A percentile compares a stretch with the other conserved stretches of the same genome.
Evolutionary conservation across 306 rosid species (phyloP).

Genomic region (Chamaecrista fasciculata): DNA sequence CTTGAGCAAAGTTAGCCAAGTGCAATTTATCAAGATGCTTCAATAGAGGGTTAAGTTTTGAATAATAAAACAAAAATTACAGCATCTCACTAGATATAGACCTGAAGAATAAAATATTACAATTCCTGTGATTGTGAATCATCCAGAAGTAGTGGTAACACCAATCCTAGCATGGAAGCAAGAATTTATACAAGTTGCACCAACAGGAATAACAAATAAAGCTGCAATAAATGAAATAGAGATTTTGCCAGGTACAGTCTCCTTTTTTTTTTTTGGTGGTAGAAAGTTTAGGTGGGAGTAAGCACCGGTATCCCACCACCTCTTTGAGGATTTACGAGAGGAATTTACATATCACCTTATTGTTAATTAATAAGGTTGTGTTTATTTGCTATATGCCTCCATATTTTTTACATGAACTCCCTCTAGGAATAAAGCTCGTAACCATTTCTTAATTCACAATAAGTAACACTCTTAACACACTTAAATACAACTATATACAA

Average conservation of each 20-base stretch:
- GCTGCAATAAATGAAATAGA: neutral
- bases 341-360: no score
- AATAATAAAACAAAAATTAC: neutral
- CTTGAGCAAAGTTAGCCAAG: neutral
- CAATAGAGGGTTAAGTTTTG: neutral
- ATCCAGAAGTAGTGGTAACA: neutral
- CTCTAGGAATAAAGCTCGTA: neutral
- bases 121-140: neutral
- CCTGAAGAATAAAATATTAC: neutral
- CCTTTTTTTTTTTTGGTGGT: no score
- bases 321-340: no score
- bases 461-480: neutral
- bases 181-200: neutral
- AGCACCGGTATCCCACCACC: no score
- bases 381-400: neutral
- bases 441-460: neutral
- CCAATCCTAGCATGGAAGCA: neutral
- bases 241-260: neutral
- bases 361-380: neutral
- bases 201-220: neutral
- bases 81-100: neutral
- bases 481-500: neutral
- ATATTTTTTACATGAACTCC: neutral
- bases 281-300: no score
- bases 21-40: neutral